A percentile compares a stretch with the other conserved stretches of the same genome.
Conservation (phyloP, 1,139 yeast species). For the Insectozyma bohioensis region DNA sequence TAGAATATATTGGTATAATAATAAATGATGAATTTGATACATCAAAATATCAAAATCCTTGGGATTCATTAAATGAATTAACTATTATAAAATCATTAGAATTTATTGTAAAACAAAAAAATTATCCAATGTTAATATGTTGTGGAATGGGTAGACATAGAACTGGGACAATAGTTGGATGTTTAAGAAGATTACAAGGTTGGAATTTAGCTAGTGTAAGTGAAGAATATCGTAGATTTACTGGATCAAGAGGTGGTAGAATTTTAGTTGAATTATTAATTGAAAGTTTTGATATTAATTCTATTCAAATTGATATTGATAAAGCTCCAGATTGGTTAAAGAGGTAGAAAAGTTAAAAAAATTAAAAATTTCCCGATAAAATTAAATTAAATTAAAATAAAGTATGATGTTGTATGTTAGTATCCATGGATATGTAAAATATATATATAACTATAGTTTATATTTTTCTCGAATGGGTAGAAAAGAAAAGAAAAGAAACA, state of each 20-base stretch:
- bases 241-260: slow-evolving; percentile 91
- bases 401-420: too few relatives aligned
- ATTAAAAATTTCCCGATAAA: too few relatives aligned
- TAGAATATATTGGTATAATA: slow-evolving; percentile 68
- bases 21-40: slow-evolving; percentile 41
- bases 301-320: slow-evolving; percentile 45
- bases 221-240: slow-evolving; percentile 90
- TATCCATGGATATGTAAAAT: too few relatives aligned
- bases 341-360: too few relatives aligned
- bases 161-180: slow-evolving; percentile 94
- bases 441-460: too few relatives aligned
- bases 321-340: slow-evolving; percentile 17
- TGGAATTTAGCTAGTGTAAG: slow-evolving; percentile 95
- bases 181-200: slow-evolving; percentile 84
- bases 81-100: slow-evolving; percentile 79
- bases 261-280: slow-evolving; percentile 86
- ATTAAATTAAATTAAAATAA: too few relatives aligned
- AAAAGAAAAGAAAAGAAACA: too few relatives aligned
- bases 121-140: slow-evolving; percentile 84
- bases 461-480: too few relatives aligned
- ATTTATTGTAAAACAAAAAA: slow-evolving; percentile 65
- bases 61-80: slow-evolving; percentile 93
- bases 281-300: slow-evolving; percentile 71
- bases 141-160: slow-evolving; percentile 98
- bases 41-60: slow-evolving; percentile 51